A percentile compares a stretch with the other conserved stretches of the same genome.
Evolutionary conservation across 2,329 filamentous ascomycete genomes (phyloP).

Genomic region (Epichloe uncinata): DNA sequence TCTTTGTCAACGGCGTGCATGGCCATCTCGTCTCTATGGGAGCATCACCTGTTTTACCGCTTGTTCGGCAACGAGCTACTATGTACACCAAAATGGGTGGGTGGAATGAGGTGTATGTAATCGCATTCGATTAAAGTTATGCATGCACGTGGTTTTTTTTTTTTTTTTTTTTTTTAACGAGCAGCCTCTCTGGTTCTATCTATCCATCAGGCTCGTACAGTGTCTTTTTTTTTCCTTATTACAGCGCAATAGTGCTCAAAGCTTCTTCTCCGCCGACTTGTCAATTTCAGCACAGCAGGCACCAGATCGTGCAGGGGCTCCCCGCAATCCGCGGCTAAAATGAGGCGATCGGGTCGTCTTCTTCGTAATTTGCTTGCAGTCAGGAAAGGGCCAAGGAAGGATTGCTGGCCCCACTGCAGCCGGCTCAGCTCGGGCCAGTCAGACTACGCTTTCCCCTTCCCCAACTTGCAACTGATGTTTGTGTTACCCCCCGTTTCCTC

Average conservation of each 20-base stretch:
- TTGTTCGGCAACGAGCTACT: conserved; percentile 2
- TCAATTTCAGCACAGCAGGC: not conserved
- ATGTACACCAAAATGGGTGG: not conserved
- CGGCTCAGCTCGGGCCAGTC: no score
- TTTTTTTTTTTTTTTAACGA: no score
- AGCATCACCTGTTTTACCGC: not conserved
- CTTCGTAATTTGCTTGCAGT: not conserved
- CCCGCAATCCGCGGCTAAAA: not conserved
- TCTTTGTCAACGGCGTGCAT: not conserved
- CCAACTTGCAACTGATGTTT: no score
- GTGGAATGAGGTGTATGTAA: not conserved
- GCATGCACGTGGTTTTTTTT: no score
- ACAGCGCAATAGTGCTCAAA: no score
- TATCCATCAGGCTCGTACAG: no score
- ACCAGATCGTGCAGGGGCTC: not conserved
- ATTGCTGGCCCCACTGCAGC: not conserved
- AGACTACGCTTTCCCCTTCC: no score
- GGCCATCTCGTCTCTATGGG: not conserved
- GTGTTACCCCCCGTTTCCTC: no score
- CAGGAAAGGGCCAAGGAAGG: no score
- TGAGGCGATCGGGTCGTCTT: not conserved
- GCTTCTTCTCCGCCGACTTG: no score
- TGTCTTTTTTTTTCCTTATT: no score
- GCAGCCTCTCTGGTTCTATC: no score
- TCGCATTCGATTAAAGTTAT: not conserved